Base-by-base conservation (phyloP, 306 rosid species). In the Acacia melanoxylon region DNA sequence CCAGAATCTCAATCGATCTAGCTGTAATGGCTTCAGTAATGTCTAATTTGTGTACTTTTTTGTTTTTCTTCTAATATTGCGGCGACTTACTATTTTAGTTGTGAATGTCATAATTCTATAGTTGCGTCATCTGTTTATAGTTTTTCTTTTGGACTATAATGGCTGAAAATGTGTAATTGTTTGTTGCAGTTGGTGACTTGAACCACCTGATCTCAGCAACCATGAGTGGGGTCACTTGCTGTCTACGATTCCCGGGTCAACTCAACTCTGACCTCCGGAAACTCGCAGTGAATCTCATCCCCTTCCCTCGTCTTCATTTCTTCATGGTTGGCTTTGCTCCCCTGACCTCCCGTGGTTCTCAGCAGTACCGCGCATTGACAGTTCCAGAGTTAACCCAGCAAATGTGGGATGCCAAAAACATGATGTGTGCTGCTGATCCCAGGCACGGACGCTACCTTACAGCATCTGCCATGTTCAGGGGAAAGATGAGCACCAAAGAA, bases 341-440 rank as follows among this genome's bases (percentile, higher is more conserved):
- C 45, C 82, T 89, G 40, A 89, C 91, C 65, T 89, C 91, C 45
- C 90, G 91, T 25, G 89, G 91, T 78, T 89, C 91, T 54, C 91
- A 89, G 84, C 88, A 80, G 76, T 89, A 89, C 69, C 91, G 90
- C 14, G 91, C 91, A 37, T 73, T 89, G 68, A 89, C 90, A 2
- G 91, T 89, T 33, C 91, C 91, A 1, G 91, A 89, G 66, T 84
- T 89, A 75, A 89, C 91, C 31, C 91, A 89, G 68, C 91, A 89
- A 78, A 89, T 89, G 91, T 89, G 91, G 91, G 91, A 89, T 66
- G 72, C 91, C 65, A 89, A 89, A 78, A 89, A 89, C 85, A 86
- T 89, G 91, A 89, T 89, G 91, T 89, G 91, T 56, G 91, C 91
- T 16, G 91, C 91, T 63, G 91, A 88, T 80, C 91, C 91, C 27